phyloP scores from a whole-genome alignment of 495 filamentous ascomycete species.

The Diplogelasinospora grovesii region DNA sequence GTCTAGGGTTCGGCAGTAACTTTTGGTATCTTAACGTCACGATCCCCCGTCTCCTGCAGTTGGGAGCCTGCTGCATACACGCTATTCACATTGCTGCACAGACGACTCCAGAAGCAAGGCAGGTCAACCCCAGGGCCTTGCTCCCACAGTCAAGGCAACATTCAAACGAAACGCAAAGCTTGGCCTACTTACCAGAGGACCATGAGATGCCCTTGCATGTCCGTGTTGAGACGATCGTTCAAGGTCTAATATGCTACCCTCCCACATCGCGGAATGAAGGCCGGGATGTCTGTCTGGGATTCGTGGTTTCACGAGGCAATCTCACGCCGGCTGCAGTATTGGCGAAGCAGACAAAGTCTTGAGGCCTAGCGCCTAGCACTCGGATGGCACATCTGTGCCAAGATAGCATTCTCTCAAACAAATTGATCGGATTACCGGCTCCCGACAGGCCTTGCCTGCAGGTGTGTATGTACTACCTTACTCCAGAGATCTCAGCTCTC shows the following conservation, averaged over 20 bases:
- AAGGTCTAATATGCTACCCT: not conserved
- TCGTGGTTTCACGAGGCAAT: conserved; percentile 4
- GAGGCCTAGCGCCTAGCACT: not conserved
- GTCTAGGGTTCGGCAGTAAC: no score
- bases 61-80: no score
- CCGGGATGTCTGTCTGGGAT: conserved; percentile 2
- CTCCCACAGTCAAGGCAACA: not conserved
- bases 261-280: not conserved
- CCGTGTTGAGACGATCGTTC: conserved; percentile 1
- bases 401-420: not conserved
- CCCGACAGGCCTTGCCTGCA: no score
- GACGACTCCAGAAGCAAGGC: no score
- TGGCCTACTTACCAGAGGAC: not conserved
- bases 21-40: no score
- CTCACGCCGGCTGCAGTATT: conserved; percentile 4
- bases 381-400: not conserved
- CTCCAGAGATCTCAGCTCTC: no score
- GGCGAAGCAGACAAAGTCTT: not conserved
- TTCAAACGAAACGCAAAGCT: conserved; percentile 1
- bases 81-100: no score
- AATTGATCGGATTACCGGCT: not conserved
- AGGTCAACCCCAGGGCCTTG: no score
- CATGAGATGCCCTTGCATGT: no score
- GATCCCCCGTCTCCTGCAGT: no score
- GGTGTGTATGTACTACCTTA: no score